Base-by-base conservation (phyloP, 768 basidiomycete genomes). In the Boletus rubroflammeus region DNA sequence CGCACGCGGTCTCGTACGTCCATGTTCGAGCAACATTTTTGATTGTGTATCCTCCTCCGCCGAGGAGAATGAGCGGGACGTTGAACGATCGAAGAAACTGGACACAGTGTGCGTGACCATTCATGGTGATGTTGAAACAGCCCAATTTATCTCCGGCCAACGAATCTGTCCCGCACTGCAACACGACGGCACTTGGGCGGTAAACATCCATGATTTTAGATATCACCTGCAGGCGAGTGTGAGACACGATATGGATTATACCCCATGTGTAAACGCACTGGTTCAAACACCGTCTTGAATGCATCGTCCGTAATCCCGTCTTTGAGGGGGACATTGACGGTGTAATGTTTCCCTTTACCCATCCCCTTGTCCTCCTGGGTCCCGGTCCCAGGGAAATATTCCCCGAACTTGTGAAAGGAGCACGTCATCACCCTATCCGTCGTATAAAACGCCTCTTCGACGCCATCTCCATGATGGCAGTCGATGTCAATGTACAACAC, bases 401-500 rank as follows among this genome's bases (percentile, higher is more conserved):
- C 94, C 17, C 97, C 96, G 62, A 90, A 98, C 71, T 98, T 96
- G 75, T 98, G 97, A 68, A 99, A 96, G 45, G 89, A 92, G 64
- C 86, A 90, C 3, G 96, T 98, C 90, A 98, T 94, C 62, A 98
- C 97, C 47, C 97, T 80, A 69, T 98, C 92, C 4, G 93, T 96
- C 34, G 91, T 95, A 69, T 97, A 98, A 76, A 98, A 98, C 3
- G 96, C 97, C 67, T 98, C 97, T 64, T 99, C 97, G 32, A 98
- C 97, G 14, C 96, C 96, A 67, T 98, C 97, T 17, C 97, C 96
- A 69, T 99, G 97, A 68, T 98, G 97, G 47, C 93, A 93, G 71
- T 98, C 97, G 55, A 98, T 94, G 73, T 99, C 96, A 71, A 99
- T 88, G 68, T 99, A 98, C 29, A 99, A 75, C 15, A 99, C 96